Conservation (phyloP, 2,329 filamentous ascomycete genomes). For the Monosporascus sp. region DNA sequence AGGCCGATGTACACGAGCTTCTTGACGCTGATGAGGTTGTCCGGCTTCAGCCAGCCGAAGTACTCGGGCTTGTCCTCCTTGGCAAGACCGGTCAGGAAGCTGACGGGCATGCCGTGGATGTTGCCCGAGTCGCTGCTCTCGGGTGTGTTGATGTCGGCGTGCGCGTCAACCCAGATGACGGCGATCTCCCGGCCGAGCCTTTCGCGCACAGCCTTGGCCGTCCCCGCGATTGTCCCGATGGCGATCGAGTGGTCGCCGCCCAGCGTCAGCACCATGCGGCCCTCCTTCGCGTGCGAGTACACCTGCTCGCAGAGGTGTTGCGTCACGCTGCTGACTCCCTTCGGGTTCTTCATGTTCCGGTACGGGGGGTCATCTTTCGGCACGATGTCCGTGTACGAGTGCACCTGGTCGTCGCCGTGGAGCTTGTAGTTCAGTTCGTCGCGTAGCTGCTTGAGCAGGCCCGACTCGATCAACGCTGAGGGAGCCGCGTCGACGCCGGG, state of each 20-base stretch:
- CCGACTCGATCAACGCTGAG: conserved; percentile 79
- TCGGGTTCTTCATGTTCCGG: conserved; percentile 92
- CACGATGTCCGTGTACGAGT: conserved; percentile 72
- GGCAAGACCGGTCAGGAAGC: conserved; percentile 83
- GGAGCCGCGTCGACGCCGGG: conserved; percentile 87
- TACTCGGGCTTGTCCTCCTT: conserved; percentile 68
- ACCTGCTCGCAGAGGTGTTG: conserved; percentile 74
- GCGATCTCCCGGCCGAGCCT: conserved; percentile 76
- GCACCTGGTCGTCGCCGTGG: conserved; percentile 75
- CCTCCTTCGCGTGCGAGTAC: conserved; percentile 76
- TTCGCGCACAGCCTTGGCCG: conserved; percentile 80
- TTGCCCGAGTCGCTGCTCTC: conserved; percentile 87
- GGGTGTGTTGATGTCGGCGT: conserved; percentile 95
- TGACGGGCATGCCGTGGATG: conserved; percentile 96
- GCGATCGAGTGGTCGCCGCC: conserved; percentile 96
- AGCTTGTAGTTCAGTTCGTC: conserved; percentile 86
- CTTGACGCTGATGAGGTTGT: conserved; percentile 62
- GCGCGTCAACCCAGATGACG: conserved; percentile 97
- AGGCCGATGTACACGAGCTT: conserved; percentile 98
- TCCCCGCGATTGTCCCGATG: conserved; percentile 86
- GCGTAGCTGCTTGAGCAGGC: conserved; percentile 76
- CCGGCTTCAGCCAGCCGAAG: conserved; percentile 83
- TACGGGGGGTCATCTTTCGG: conserved; percentile 69
- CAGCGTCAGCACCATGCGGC: conserved; percentile 84
- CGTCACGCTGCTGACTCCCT: conserved; percentile 80